These are phyloP conservation scores for Asterionellopsis glacialis DNA, from an alignment of 108 stramenopile genomes.

Conservation along the genomic window DNA sequence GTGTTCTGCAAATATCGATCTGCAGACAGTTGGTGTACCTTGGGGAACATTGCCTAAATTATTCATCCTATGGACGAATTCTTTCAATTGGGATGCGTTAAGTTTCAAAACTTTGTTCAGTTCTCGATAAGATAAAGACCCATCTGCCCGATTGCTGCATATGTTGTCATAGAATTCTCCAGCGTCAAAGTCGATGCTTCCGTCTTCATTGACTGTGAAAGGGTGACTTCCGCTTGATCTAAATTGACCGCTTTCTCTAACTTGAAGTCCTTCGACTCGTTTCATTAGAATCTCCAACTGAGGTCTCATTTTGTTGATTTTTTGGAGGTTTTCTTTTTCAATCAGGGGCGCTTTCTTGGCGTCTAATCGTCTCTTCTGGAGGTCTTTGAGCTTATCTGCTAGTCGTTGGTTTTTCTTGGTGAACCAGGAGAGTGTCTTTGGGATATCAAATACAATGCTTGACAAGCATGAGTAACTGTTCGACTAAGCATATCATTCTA, in stretches of 20 bases:
- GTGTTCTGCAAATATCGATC: slow-evolving; percentile 29
- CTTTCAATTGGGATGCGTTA: slow-evolving; percentile 15
- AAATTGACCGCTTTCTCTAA: background rate
- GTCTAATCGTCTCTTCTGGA: no score
- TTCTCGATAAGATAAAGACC: slow-evolving; percentile 31
- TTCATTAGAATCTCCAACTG: slow-evolving; percentile 27
- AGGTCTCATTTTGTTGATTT: slow-evolving; percentile 24
- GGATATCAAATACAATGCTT: no score
- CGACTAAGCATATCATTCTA: no score
- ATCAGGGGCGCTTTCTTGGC: no score
- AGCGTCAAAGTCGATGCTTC: slow-evolving; percentile 26
- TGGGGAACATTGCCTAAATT: background rate
- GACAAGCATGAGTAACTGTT: no score
- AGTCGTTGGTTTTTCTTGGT: no score
- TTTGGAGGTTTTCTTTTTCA: slow-evolving; percentile 11
- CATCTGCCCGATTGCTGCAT: slow-evolving; percentile 20
- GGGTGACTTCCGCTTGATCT: background rate
- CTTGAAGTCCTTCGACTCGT: slow-evolving; percentile 13
- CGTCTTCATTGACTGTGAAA: background rate
- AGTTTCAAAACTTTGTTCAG: slow-evolving; percentile 33
- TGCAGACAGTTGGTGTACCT: slow-evolving; percentile 4
- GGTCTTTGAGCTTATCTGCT: no score
- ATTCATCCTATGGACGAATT: slow-evolving; percentile 34
- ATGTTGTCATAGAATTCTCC: slow-evolving; percentile 27
- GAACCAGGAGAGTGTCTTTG: no score